These are phyloP conservation scores for Strobilomyces echinocephalus DNA, from an alignment of 768 basidiomycete species.

Conservation along the genomic window DNA sequence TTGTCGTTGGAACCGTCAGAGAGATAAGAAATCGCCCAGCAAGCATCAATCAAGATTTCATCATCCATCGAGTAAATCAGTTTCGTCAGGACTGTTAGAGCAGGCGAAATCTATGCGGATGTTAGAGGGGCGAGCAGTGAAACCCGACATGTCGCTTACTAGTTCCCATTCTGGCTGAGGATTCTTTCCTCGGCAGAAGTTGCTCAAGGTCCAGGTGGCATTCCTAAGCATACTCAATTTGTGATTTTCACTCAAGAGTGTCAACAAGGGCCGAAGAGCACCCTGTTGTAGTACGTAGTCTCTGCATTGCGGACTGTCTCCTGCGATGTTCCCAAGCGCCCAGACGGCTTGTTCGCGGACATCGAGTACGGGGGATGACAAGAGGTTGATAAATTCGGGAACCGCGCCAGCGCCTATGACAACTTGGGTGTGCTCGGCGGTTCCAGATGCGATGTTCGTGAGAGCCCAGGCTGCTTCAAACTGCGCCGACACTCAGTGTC, in stretches of 20 bases:
- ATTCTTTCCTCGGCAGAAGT: conserved; percentile 97
- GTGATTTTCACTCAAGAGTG: conserved; percentile 90
- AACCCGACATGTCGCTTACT: conserved; percentile 44
- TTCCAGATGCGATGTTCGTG: conserved; percentile 97
- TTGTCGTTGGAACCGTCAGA: conserved; percentile 99
- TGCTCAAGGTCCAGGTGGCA: conserved; percentile 98
- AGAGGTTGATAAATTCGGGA: conserved; percentile 93
- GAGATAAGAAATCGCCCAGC: conserved; percentile 99
- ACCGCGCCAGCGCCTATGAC: conserved; percentile 94
- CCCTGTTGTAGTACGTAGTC: conserved; percentile 95
- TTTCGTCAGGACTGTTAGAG: conserved; percentile 94
- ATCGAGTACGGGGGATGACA: conserved; percentile 91
- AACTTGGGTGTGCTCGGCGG: conserved; percentile 96
- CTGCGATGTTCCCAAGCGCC: conserved; percentile 99
- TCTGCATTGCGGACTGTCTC: conserved; percentile 95
- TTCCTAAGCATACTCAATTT: conserved; percentile 98
- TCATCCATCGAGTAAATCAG: conserved; percentile 98
- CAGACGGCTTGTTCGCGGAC: conserved; percentile 99
- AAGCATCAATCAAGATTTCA: conserved; percentile 98
- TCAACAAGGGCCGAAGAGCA: conserved; percentile 87
- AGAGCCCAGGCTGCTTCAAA: conserved; percentile 98
- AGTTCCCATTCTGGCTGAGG: conserved; percentile 98
- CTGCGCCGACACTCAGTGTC: conserved; percentile 35
- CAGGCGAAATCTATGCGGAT: conserved; percentile 82
- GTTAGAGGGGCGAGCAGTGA: conserved; percentile 12